Evolutionary conservation across 257 asterid species (phyloP).

Genomic region (Solanum gandarillasii): DNA sequence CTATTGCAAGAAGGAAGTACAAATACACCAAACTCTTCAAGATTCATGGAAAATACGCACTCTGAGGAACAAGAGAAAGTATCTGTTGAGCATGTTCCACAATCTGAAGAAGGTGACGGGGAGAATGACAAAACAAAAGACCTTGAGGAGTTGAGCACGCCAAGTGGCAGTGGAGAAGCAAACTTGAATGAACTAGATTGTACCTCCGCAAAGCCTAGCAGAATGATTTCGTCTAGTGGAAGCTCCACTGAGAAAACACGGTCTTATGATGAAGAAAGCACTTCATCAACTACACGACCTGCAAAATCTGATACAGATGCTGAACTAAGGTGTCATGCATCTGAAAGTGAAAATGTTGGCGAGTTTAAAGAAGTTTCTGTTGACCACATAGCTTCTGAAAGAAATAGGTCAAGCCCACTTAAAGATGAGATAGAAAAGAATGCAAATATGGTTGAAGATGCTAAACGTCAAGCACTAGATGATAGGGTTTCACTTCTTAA

Average conservation of each 20-base stretch:
- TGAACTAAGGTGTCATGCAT: conserved; percentile 19
- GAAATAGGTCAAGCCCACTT: not conserved
- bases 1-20: conserved; percentile 34
- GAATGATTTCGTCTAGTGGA: conserved; percentile 2
- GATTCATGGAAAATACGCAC: conserved; percentile 17
- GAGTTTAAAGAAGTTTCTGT: not conserved
- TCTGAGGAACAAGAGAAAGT: conserved; percentile 23
- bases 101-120: conserved; percentile 14
- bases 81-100: conserved; percentile 11
- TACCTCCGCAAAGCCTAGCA: conserved; percentile 3
- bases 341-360: conserved; percentile 5
- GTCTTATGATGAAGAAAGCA: conserved; percentile 18
- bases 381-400: conserved; percentile 3
- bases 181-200: conserved; percentile 14
- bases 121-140: conserved; percentile 18
- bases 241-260: conserved; percentile 9
- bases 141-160: conserved; percentile 15
- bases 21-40: conserved; percentile 17
- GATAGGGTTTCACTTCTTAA: conserved; percentile 13
- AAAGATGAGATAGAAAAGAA: conserved; percentile 18
- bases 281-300: conserved; percentile 8
- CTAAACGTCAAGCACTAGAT: conserved; percentile 1
- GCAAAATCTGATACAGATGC: conserved; percentile 14
- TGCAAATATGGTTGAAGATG: not conserved
- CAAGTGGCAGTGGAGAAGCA: conserved; percentile 11